Base-by-base conservation (phyloP, 768 basidiomycete species). In the Suillus hirtellus region DNA sequence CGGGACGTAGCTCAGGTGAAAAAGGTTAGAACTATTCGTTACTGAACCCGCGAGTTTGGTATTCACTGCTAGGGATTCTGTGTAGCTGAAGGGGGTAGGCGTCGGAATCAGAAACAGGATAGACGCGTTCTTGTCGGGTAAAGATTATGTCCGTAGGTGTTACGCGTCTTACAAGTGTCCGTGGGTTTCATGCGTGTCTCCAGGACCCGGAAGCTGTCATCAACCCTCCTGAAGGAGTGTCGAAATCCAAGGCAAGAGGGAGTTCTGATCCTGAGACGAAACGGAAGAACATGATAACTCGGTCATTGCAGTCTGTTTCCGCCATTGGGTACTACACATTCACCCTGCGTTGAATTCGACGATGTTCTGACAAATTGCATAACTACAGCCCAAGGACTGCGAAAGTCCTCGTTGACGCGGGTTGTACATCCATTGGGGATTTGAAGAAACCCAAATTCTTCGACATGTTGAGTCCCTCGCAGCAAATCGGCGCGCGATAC, bases 351-450 rank as follows among this genome's bases (percentile, higher is more conserved):
- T 15, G 49, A 14, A 17, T 46, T 19, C 56, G n/a, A 24, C 42
- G 52, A 14, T 31, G 19, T 43, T 59, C 38, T 49, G 42, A 52
- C 52, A 37, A 21, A 14, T 19, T 46, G 27, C 53, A 21, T 64
- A 52, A 60, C 44, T 19, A 58, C 50, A 71, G 73, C 46, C 14
- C 27, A 24, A 59, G 49, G 14, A 71, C 71, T 24, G 85, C 85
- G 10, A 71, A 75, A 42, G 68, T 77, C n/a, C 77, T 89, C 3
- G 78, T 82, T 46, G 76, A 78, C 7, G 82, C 80, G 6, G 88
- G 88, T 4, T 86, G 84, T 63, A 72, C 60, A 60, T 76, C 77
- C 1, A 21, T 83, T 31, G 74, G 73, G 21, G 80, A 85, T 60
- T 72, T 88, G 31, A 68, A 63, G 37, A 70, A 76, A 8, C 78